Evolutionary conservation across 331 rosid genomes (phyloP).

Genomic region (Quercus tomentella): DNA sequence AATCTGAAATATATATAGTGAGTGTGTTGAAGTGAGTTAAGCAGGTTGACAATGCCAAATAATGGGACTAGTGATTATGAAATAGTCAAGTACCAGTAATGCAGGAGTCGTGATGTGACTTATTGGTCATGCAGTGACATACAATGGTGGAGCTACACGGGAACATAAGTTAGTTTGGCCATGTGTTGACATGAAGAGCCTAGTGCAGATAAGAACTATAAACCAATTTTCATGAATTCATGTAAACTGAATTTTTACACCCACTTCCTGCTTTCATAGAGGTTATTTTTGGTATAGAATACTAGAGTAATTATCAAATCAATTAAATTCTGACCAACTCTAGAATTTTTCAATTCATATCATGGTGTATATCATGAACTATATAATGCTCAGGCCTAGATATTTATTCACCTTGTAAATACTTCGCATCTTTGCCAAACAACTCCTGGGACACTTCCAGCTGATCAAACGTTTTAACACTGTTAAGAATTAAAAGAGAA

Average conservation of each 20-base stretch:
- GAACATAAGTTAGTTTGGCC: background rate
- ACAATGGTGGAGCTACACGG: background rate
- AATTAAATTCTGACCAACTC: background rate
- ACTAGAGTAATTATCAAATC: background rate
- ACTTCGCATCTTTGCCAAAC: background rate
- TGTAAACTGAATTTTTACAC: background rate
- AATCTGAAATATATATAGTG: background rate
- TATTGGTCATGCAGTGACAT: background rate
- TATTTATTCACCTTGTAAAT: background rate
- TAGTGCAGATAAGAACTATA: background rate
- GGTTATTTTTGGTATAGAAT: background rate
- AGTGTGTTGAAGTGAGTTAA: background rate
- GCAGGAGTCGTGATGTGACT: background rate
- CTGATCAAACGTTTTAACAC: background rate
- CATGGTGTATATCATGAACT: background rate
- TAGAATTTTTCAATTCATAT: background rate
- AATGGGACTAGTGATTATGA: background rate
- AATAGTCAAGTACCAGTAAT: background rate
- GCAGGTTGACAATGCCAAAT: background rate
- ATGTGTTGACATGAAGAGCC: background rate
- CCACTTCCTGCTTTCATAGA: background rate
- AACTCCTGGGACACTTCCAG: conserved; percentile 1
- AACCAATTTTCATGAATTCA: background rate
- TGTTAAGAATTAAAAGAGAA: background rate
- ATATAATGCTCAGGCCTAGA: background rate